A percentile compares a stretch with the other conserved stretches of the same genome.
phyloP scores from a whole-genome alignment of 2,329 filamentous ascomycete species.

The Chrysosporium keratinophilum region DNA sequence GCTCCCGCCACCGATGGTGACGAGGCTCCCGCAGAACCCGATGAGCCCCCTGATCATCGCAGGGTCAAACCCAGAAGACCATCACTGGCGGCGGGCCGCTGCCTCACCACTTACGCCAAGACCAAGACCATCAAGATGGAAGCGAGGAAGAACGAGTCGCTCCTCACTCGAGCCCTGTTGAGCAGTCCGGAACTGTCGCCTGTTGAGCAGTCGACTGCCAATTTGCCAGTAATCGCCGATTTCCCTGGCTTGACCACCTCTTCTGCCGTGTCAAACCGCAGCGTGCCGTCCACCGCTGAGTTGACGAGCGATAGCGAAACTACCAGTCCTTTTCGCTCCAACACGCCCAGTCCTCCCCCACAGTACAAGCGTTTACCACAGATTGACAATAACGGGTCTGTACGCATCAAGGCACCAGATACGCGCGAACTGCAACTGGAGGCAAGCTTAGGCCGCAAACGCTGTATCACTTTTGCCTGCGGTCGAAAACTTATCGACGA shows the following conservation, averaged over 20 bases:
- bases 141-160: slow-evolving; percentile 58
- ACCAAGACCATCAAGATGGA: slow-evolving; percentile 35
- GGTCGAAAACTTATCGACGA: slow-evolving; percentile 47
- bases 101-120: slow-evolving; percentile 38
- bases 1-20: slow-evolving; percentile 40
- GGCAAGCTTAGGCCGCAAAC: slow-evolving; percentile 61
- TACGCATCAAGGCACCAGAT: slow-evolving; percentile 23
- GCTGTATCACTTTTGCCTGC: slow-evolving; percentile 89
- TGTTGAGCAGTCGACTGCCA: slow-evolving; percentile 18
- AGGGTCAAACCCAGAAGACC: slow-evolving; percentile 5
- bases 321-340: slow-evolving; percentile 79
- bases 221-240: slow-evolving; percentile 1
- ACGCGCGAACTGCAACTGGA: slow-evolving; percentile 48
- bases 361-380: slow-evolving; percentile 25
- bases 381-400: not conserved
- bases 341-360: slow-evolving; percentile 78
- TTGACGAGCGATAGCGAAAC: slow-evolving; percentile 89
- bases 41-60: slow-evolving; percentile 69
- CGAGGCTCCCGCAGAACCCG: slow-evolving; percentile 63
- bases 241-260: slow-evolving; percentile 20
- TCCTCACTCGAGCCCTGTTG: slow-evolving; percentile 76
- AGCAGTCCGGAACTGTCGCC: slow-evolving; percentile 48
- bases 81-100: not conserved
- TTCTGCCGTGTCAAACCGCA: slow-evolving; percentile 48
- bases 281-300: slow-evolving; percentile 73